phyloP scores from a whole-genome alignment of 2,329 filamentous ascomycete genomes.

The Apiospora arundinis region DNA sequence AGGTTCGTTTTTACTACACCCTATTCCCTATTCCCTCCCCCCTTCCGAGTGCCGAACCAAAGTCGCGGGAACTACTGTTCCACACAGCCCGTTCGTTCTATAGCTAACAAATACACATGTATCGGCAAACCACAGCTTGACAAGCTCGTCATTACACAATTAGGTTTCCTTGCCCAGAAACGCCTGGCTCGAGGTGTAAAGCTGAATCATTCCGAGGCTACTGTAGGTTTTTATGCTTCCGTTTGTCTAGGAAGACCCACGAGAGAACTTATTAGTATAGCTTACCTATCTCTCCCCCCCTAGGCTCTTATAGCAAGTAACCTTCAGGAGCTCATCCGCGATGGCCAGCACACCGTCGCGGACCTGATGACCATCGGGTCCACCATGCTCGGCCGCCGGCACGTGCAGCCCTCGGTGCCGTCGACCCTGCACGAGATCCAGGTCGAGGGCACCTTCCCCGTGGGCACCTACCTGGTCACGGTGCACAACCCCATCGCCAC shows the following conservation, averaged over 20 bases:
- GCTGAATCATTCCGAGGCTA: conserved; percentile 89
- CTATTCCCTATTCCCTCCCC: conserved; percentile 24
- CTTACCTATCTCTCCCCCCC: background rate
- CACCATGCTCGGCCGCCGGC: conserved; percentile 90
- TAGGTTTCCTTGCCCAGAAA: conserved; percentile 85
- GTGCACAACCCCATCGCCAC: conserved; percentile 88
- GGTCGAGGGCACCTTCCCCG: conserved; percentile 92
- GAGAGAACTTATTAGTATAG: background rate
- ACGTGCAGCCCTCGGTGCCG: conserved; percentile 85
- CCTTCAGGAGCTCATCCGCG: conserved; percentile 94
- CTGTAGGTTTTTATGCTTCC: conserved; percentile 54
- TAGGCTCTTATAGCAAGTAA: conserved; percentile 85
- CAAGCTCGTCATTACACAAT: conserved; percentile 91
- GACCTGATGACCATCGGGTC: conserved; percentile 92
- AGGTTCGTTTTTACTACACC: conserved; percentile 32
- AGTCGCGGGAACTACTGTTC: background rate
- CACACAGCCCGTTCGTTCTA: background rate
- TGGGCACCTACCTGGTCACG: conserved; percentile 91
- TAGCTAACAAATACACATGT: background rate
- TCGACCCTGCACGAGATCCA: conserved; percentile 83
- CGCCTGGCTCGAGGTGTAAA: conserved; percentile 86
- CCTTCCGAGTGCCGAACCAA: conserved; percentile 8
- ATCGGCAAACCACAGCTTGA: conserved; percentile 69
- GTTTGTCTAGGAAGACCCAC: too few relatives aligned
- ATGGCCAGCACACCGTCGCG: conserved; percentile 90